phyloP scores from a whole-genome alignment of 2,329 filamentous ascomycete genomes.

The Tetracladium maxilliforme region DNA sequence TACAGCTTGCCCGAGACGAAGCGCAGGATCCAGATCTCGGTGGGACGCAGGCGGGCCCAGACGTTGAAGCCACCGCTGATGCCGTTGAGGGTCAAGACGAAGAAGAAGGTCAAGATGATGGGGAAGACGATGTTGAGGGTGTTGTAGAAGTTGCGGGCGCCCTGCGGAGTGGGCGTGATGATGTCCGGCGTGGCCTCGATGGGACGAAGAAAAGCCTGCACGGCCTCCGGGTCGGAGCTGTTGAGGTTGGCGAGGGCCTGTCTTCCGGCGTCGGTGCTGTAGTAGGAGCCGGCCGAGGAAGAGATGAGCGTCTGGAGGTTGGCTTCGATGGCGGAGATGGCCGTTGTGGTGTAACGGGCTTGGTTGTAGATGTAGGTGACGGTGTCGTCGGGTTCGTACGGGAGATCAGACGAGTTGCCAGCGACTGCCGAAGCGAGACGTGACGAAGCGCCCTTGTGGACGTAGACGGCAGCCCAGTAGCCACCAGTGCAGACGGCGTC shows the following conservation, averaged over 20 bases:
- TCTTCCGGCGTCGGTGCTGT: slow-evolving; percentile 9
- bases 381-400: slow-evolving; percentile 16
- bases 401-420: slow-evolving; percentile 8
- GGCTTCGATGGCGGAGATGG: slow-evolving; percentile 12
- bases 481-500: slow-evolving; percentile 18
- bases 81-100: slow-evolving; percentile 12
- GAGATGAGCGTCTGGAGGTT: slow-evolving; percentile 14
- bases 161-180: slow-evolving; percentile 18
- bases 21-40: slow-evolving; percentile 12
- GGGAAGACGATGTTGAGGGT: slow-evolving; percentile 22
- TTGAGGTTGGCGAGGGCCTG: slow-evolving; percentile 8
- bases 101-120: slow-evolving; percentile 16
- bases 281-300: slow-evolving; percentile 10
- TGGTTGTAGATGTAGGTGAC: slow-evolving; percentile 21
- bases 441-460: slow-evolving; percentile 14
- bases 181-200: slow-evolving; percentile 13
- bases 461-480: slow-evolving; percentile 22
- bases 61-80: slow-evolving; percentile 12
- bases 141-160: slow-evolving; percentile 18
- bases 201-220: slow-evolving; percentile 18
- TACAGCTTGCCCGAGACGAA: slow-evolving; percentile 15
- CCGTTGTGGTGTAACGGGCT: slow-evolving; percentile 17
- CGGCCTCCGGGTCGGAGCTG: slow-evolving; percentile 9
- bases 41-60: slow-evolving; percentile 7
- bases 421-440: slow-evolving; percentile 13